phyloP scores from a whole-genome alignment of 805 yeast species.

The Hanseniaspora nectarophila region DNA sequence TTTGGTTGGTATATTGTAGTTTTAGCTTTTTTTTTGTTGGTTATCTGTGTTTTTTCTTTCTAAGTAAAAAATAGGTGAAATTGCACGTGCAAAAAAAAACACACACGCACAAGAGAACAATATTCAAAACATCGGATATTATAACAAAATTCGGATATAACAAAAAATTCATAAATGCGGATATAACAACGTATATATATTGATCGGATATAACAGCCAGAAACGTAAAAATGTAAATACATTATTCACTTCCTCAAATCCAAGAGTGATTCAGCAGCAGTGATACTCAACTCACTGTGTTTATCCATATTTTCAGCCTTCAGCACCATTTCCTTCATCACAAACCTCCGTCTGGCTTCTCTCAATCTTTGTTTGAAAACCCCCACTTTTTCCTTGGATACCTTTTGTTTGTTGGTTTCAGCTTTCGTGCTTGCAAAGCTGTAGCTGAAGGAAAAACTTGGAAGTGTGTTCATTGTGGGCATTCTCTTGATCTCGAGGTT shows the following conservation, averaged over 20 bases:
- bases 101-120: no score
- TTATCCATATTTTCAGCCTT: constrained; percentile 13
- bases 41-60: no score
- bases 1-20: background rate
- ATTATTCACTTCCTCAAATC: constrained; percentile 16
- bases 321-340: background rate
- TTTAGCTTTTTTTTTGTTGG: background rate
- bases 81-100: no score
- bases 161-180: no score
- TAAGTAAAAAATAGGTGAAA: no score
- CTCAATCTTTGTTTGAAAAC: background rate
- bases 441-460: constrained; percentile 14
- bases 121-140: no score
- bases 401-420: background rate
- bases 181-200: no score
- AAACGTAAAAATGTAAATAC: no score
- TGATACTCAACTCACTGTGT: constrained; percentile 28
- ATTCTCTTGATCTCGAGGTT: background rate
- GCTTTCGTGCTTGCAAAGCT: background rate
- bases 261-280: constrained; percentile 29
- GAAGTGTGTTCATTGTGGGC: background rate
- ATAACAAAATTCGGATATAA: no score
- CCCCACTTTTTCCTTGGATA: background rate
- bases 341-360: background rate
- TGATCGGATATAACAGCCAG: no score